phyloP scores from a whole-genome alignment of 2,329 filamentous ascomycete species.

The Metarhizium brunneum region DNA sequence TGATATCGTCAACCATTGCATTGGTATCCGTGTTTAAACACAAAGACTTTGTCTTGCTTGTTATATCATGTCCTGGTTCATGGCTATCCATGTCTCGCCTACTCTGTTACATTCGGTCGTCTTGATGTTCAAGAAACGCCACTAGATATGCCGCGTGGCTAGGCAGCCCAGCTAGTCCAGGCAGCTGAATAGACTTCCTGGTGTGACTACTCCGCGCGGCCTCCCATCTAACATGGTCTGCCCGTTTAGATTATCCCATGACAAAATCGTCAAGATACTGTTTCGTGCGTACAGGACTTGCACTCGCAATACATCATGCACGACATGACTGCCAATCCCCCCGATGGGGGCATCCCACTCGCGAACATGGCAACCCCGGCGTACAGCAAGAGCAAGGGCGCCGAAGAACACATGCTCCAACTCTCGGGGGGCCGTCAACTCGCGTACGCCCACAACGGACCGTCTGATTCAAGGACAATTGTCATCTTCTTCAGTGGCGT shows the following conservation, averaged over 20 bases:
- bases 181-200: background rate
- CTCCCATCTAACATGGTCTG: background rate
- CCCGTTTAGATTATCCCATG: background rate
- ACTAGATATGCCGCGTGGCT: background rate
- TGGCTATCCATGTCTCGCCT: background rate
- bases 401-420: conserved; percentile 6
- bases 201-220: background rate
- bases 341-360: background rate
- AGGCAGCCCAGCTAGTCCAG: background rate
- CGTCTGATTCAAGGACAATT: conserved; percentile 8
- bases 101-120: background rate
- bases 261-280: background rate
- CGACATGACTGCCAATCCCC: background rate
- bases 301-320: no score
- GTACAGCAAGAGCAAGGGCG: conserved; percentile 6
- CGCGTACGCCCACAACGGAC: conserved; percentile 14
- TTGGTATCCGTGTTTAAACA: background rate
- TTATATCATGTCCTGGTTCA: background rate
- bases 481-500: conserved; percentile 14
- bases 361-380: background rate
- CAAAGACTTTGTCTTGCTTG: background rate
- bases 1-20: no score
- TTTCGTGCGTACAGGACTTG: no score
- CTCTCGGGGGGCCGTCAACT: conserved; percentile 9
- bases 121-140: background rate